Base-by-base conservation (phyloP, 345 rosid genomes). In the Carallia brachiata region DNA sequence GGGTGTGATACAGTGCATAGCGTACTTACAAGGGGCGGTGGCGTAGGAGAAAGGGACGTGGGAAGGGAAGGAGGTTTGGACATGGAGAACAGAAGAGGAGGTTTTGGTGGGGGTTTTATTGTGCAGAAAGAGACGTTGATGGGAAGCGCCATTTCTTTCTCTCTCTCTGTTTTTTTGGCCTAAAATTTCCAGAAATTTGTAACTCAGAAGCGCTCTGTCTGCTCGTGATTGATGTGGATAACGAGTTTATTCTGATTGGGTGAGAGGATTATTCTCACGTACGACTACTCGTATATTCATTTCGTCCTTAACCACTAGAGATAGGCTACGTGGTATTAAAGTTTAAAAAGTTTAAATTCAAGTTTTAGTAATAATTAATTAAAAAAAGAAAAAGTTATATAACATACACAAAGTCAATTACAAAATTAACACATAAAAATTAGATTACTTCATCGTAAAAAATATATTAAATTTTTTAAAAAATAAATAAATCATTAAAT, bases 101-200 rank as follows among this genome's bases (percentile, higher is more conserved):
- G 76, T 37, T 75, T 81, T 28, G 56, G 78, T 68, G 81, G 77
- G 72, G 70, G 57, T 68, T 82, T 80, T 70, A 23, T 23, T 23
- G 82, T 65, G 40, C 80, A 63, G 52, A 84, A 57, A 3, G 86
- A 85, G 72, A 77, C 77, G 76, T 81, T 81, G 81, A 79, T 69
- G 72, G 82, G 85, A 58, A 83, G 74, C 36, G 83, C 87, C 92
- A 87, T 44, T 15, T 3, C 50, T 44, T 16, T 12, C 50, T 13
- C 50, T 13, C 17, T 44, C 50, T 12, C 5, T 44, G 15, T 12
- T 44, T 12, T 40, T 3, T 40, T 13, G 3, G 4, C 2, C 5
- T 55, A 61, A 5, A 8, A 18, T 7, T 34, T 31, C 7, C 19
- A 0, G 32, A 56, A 8, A 19, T 19, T 27, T 56, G 60, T 56